These are phyloP conservation scores for Vaccinium macrocarpon DNA, from an alignment of 148 eudicot genomes.

Conservation along the genomic window DNA sequence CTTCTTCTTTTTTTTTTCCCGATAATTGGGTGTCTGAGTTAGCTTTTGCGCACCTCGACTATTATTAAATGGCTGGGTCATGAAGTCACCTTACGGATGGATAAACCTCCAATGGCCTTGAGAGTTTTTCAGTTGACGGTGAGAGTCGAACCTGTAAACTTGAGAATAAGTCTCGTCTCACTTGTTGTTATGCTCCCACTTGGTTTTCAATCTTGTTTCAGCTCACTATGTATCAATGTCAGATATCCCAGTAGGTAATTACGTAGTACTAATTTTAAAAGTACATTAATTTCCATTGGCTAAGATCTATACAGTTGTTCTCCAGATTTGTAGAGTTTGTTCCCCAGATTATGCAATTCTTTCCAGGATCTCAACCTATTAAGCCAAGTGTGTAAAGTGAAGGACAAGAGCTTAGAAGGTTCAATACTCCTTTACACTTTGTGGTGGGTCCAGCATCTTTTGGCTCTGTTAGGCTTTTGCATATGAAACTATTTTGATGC, in stretches of 20 bases:
- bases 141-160: neutral
- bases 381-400: constrained; percentile 6
- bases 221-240: neutral
- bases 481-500: neutral
- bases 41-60: too few species aligned
- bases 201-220: neutral
- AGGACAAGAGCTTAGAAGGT: constrained; percentile 16
- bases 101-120: neutral
- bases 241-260: neutral
- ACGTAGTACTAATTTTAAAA: neutral
- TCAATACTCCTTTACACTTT: constrained; percentile 8
- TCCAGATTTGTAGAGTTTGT: too few species aligned
- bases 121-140: neutral
- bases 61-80: too few species aligned
- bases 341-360: neutral
- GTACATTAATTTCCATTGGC: neutral
- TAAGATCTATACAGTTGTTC: neutral
- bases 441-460: constrained; percentile 5
- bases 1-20: too few species aligned
- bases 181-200: neutral
- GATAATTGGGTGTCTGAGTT: too few species aligned
- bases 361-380: neutral
- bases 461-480: neutral
- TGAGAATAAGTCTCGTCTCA: neutral
- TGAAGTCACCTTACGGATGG: too few species aligned